Percentiles rank a stretch among this genome's conserved stretches.
These are phyloP conservation scores for Spathaspora gorwiae DNA, from an alignment of 805 yeast species.

Conservation along the genomic window DNA sequence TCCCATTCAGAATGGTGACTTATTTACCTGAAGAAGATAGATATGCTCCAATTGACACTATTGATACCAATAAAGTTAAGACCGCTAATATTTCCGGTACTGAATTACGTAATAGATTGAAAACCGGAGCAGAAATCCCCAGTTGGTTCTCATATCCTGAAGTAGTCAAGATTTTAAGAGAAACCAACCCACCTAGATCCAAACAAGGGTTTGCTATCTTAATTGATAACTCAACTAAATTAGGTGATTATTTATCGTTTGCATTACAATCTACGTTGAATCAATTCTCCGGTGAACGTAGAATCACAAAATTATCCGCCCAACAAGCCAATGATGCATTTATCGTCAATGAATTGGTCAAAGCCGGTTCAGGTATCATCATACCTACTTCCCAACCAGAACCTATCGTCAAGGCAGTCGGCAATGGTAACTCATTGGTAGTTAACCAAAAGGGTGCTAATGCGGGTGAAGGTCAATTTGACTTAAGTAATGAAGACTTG, in stretches of 20 bases:
- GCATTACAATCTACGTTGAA: conserved; percentile 88
- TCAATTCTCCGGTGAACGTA: conserved; percentile 83
- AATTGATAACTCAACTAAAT: conserved; percentile 48
- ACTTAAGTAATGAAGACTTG: conserved; percentile 16
- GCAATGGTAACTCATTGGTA: conserved; percentile 52
- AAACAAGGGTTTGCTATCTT: conserved; percentile 77
- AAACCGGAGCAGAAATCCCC: conserved; percentile 84
- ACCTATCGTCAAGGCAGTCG: conserved; percentile 53
- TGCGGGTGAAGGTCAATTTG: conserved; percentile 9
- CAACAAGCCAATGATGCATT: conserved; percentile 39
- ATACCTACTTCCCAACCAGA: conserved; percentile 44
- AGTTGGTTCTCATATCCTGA: conserved; percentile 98
- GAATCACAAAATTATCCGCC: conserved; percentile 54
- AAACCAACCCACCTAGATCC: conserved; percentile 87
- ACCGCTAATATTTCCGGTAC: conserved; percentile 94
- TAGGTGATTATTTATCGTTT: conserved; percentile 51
- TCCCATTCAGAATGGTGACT: conserved; percentile 96
- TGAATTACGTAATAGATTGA: conserved; percentile 82
- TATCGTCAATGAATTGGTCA: conserved; percentile 69
- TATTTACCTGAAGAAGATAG: conserved; percentile 93
- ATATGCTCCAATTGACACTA: conserved; percentile 92
- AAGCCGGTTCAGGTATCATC: conserved; percentile 91
- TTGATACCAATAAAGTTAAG: conserved; percentile 63
- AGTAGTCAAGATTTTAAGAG: conserved; percentile 86
- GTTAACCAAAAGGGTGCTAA: conserved; percentile 17